These are phyloP conservation scores for Fraxinus greggii DNA, from an alignment of 305 asterid genomes.

Conservation along the genomic window DNA sequence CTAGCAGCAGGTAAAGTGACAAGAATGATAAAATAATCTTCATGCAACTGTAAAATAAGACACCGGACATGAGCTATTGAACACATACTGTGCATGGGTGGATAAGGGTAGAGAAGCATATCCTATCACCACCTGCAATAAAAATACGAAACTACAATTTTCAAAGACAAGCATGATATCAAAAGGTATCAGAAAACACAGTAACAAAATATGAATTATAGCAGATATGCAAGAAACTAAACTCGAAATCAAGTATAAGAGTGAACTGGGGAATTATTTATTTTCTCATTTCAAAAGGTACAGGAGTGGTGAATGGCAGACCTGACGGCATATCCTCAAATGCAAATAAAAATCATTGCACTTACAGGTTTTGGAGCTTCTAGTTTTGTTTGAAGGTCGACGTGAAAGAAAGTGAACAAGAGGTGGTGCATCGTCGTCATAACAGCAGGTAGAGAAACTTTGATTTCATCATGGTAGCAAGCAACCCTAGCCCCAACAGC, in stretches of 20 bases:
- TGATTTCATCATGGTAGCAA: constrained; percentile 94
- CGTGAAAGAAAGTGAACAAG: constrained; percentile 89
- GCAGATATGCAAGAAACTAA: constrained; percentile 16
- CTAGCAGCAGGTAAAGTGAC: constrained; percentile 26
- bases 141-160: constrained; percentile 28
- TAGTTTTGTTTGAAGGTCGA: constrained; percentile 93
- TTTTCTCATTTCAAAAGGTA: constrained; percentile 18
- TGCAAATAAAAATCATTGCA: constrained; percentile 28
- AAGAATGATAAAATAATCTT: constrained; percentile 11
- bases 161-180: constrained; percentile 23
- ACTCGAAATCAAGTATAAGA: constrained; percentile 23
- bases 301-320: constrained; percentile 15
- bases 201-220: constrained; percentile 9
- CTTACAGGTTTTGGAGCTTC: constrained; percentile 98
- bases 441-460: constrained; percentile 92
- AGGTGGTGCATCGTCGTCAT: constrained; percentile 97
- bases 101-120: constrained; percentile 91
- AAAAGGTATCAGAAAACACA: constrained; percentile 16
- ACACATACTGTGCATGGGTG: constrained; percentile 85
- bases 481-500: constrained; percentile 92
- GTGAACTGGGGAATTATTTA: constrained; percentile 15
- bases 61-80: constrained; percentile 12
- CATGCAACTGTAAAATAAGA: constrained; percentile 22
- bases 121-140: constrained; percentile 89
- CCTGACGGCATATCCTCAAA: constrained; percentile 21